Conservation (phyloP, 1,284 basidiomycete genomes). For the Agaricales sp. region DNA sequence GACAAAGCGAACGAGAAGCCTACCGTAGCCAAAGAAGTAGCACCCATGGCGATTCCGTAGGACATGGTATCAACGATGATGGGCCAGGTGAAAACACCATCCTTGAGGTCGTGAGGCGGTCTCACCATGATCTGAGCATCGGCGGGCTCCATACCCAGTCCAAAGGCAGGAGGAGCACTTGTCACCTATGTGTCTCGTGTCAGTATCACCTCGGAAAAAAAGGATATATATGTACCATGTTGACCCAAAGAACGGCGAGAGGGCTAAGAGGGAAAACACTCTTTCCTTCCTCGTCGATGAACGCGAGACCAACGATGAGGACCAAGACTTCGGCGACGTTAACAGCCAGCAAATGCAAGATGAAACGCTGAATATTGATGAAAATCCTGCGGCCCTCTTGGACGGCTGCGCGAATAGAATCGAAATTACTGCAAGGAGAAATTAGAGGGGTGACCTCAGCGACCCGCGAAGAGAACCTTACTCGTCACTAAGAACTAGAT, state of each 20-base stretch:
- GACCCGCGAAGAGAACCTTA: background rate
- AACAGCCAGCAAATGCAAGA: background rate
- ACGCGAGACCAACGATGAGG: background rate
- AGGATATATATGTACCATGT: too few species aligned
- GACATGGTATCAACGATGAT: background rate
- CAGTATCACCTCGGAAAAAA: too few species aligned
- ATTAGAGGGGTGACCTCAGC: background rate
- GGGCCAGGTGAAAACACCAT: background rate
- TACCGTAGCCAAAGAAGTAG: background rate
- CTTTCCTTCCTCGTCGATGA: background rate
- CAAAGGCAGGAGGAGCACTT: background rate
- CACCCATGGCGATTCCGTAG: background rate
- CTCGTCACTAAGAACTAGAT: conserved; percentile 9
- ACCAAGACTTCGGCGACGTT: background rate
- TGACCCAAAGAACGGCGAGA: background rate
- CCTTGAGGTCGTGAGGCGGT: background rate
- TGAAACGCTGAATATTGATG: background rate
- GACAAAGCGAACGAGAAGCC: background rate
- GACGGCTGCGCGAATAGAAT: background rate
- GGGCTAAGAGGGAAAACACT: background rate
- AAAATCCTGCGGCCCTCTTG: background rate
- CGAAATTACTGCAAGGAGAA: background rate
- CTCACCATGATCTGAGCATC: background rate
- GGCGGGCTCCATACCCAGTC: background rate
- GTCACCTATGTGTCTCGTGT: too few species aligned